A percentile compares a stretch with the other conserved stretches of the same genome.
Conservation (phyloP, 1,284 basidiomycete genomes). For the Caloboletus firmus region DNA sequence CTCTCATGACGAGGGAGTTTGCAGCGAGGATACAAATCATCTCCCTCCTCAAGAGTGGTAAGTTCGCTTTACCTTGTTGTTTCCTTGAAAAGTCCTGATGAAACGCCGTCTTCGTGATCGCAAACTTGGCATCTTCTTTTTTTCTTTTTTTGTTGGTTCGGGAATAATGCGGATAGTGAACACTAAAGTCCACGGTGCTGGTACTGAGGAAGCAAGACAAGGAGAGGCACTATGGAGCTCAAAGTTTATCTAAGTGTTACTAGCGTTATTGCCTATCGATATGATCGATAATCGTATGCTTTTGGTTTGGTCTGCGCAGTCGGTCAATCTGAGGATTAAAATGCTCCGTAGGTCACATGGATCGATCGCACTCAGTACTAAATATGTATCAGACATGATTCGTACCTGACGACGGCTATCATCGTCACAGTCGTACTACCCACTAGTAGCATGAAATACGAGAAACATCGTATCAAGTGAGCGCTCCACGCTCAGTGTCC, state of each 20-base stretch:
- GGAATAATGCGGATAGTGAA: slow-evolving; percentile 38
- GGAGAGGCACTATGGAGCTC: slow-evolving; percentile 51
- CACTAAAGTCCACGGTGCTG: slow-evolving; percentile 45
- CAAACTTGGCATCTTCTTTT: not conserved
- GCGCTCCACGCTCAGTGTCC: slow-evolving; percentile 16
- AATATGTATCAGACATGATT: not conserved
- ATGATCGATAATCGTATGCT: not conserved
- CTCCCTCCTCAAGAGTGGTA: slow-evolving; percentile 48
- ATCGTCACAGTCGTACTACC: not conserved
- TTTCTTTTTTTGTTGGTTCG: slow-evolving; percentile 4
- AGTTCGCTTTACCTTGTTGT: slow-evolving; percentile 16
- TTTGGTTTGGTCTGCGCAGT: not conserved
- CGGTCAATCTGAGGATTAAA: slow-evolving; percentile 1
- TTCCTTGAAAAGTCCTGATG: not conserved
- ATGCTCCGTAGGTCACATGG: not conserved
- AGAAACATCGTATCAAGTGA: not conserved
- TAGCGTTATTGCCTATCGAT: not conserved
- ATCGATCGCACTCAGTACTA: slow-evolving; percentile 15
- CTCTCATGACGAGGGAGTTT: slow-evolving; percentile 50
- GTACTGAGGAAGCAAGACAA: slow-evolving; percentile 48
- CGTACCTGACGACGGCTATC: slow-evolving; percentile 7
- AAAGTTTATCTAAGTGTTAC: slow-evolving; percentile 40
- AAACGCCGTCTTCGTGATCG: slow-evolving; percentile 5
- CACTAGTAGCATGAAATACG: not conserved
- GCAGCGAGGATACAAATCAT: slow-evolving; percentile 52